These are phyloP conservation scores for Ophiostoma fasciatum DNA, from an alignment of 2,329 filamentous ascomycete genomes.

Conservation along the genomic window DNA sequence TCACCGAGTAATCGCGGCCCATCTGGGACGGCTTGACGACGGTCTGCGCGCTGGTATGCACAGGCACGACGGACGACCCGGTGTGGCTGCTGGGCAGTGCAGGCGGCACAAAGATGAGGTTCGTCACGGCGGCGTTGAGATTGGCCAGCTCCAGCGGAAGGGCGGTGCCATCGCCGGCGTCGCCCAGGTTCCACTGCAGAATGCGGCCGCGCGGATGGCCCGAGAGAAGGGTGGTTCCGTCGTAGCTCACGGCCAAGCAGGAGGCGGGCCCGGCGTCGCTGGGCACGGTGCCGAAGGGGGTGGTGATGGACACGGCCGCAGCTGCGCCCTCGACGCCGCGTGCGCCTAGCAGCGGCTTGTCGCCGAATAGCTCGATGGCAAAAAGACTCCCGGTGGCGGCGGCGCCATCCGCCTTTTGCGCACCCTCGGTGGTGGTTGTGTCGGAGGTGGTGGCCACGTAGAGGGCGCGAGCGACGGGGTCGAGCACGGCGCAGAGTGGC, in stretches of 20 bases:
- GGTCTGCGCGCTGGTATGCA: constrained; percentile 25
- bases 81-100: constrained; percentile 26
- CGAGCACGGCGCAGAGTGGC: constrained; percentile 59
- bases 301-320: constrained; percentile 40
- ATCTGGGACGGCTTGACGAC: constrained; percentile 71
- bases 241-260: constrained; percentile 63
- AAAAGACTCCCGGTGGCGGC: constrained; percentile 35
- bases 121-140: constrained; percentile 70
- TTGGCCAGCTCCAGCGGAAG: constrained; percentile 53
- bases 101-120: constrained; percentile 58
- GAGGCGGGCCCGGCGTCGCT: constrained; percentile 50
- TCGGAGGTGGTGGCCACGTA: constrained; percentile 72
- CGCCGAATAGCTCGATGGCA: constrained; percentile 55
- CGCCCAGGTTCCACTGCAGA: constrained; percentile 64
- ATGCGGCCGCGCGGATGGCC: constrained; percentile 72
- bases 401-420: not conserved
- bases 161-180: constrained; percentile 15
- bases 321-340: constrained; percentile 36
- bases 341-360: constrained; percentile 39
- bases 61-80: constrained; percentile 1
- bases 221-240: constrained; percentile 65
- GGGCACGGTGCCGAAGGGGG: constrained; percentile 41
- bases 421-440: not conserved
- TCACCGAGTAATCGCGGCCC: constrained; percentile 49
- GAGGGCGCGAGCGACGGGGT: constrained; percentile 70